Base-by-base conservation (phyloP, 2,329 filamentous ascomycete genomes). In the Epichloe sp. region DNA sequence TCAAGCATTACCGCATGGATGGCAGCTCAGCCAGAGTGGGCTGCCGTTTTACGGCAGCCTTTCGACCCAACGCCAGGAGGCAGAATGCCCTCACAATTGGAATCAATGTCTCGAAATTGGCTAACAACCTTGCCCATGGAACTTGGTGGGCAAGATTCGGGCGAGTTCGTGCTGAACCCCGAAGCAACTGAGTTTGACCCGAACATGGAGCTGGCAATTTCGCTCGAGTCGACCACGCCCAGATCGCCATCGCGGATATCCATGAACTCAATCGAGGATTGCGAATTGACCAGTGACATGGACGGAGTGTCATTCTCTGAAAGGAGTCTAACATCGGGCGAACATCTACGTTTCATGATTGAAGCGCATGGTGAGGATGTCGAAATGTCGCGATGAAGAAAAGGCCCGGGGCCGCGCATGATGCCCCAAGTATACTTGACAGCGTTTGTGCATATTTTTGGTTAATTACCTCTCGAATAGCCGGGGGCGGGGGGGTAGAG, bases 11-110 rank as follows among this genome's bases (percentile, higher is more conserved):
- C 15, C 12, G 37, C 31, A 19, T 56, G 54, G 54, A 50, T 56
- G n/a, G 47, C 43, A 14, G 43, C 40, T 23, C 53, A 54, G 45
- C 49, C 53, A 6, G 23, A 49, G 5, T 47, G 47, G 42, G 43
- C 36, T 6, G 10, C 11, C 2, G 41, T 23, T 8, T 34, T n/a
- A 12, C 14, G 40, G 4, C n/a, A 23, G n/a, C 26, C 41, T 17
- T 53, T 55, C 21, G 51, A 53, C 12, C 52, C 49, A 14, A 35
- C 49, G 31, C 47, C 54, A 41, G 46, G 49, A 23, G 52, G 50
- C 34, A 40, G 37, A 6, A 23, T 40, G 10, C 2, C 4, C 26
- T 26, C 40, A 34, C 31, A 11, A 11, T 12, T 4, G 12, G 26
- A 21, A 15, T 10, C 34, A 38, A 31, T 26, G 14, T 31, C 35